These are phyloP conservation scores for Nevesoporus exiguus DNA, from an alignment of 768 basidiomycete species.

Conservation along the genomic window DNA sequence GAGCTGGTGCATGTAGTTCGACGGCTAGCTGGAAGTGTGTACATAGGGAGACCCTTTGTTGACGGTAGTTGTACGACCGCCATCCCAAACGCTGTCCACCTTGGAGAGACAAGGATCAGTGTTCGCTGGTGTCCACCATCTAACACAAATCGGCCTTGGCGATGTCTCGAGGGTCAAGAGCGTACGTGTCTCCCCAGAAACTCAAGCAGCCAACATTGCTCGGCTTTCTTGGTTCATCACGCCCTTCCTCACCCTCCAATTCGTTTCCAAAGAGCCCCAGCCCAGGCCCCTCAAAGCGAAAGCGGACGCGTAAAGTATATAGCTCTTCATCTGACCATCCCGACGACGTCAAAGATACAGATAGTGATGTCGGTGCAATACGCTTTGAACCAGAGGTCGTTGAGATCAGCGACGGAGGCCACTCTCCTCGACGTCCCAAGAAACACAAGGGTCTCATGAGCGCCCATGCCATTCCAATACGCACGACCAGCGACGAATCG, in stretches of 20 bases:
- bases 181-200: constrained; percentile 22
- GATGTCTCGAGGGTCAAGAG: constrained; percentile 7
- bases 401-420: constrained; percentile 25
- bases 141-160: background rate
- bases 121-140: background rate
- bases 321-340: constrained; percentile 14
- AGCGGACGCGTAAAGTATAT: constrained; percentile 9
- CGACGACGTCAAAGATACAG: constrained; percentile 27
- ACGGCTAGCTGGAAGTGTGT: too few species aligned
- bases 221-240: constrained; percentile 32
- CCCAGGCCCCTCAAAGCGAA: constrained; percentile 11
- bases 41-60: background rate
- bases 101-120: background rate
- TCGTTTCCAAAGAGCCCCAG: constrained; percentile 1
- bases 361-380: constrained; percentile 50
- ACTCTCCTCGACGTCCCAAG: constrained; percentile 26
- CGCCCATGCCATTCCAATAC: constrained; percentile 13
- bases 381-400: constrained; percentile 41
- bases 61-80: background rate
- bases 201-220: constrained; percentile 46
- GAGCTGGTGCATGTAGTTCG: too few species aligned
- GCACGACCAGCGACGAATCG: constrained; percentile 22
- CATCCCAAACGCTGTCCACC: background rate
- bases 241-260: constrained; percentile 10
- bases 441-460: constrained; percentile 11